Evolutionary conservation across 2,329 filamentous ascomycete species (phyloP), one percentile per base, ranked within the genome.

Genomic region (Alternaria alternata): DNA sequence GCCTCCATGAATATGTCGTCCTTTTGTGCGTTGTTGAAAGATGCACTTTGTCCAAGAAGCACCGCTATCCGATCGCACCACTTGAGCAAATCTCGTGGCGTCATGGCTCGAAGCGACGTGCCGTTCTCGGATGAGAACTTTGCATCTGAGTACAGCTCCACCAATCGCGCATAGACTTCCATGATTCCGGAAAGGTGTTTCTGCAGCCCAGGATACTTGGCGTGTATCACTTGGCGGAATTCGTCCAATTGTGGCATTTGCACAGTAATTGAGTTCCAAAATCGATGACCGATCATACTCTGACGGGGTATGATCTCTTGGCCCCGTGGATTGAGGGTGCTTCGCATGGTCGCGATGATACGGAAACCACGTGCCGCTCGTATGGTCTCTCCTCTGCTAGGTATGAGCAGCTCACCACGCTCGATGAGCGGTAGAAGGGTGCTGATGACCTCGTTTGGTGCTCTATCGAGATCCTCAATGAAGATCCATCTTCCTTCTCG

Each of bases 401-500:
- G 92, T 30, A 99, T 93, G 4, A 96, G 84, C 14, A 99, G 86
- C 76, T 97, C 93, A n/a, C 92, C 89, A 61, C 91, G 88, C 79
- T 99, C 95, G 61, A 99, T 94, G 8, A 99, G 85, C 9, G 96
- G 95, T 26, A 99, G 84, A 28, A 99, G 86, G 14, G 94, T 93
- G 75, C 94, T 96, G 77, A 99, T 89, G 48, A 99, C 92, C 78
- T 99, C 95, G 66, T 92, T 94, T 5, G 96, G 95, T 11, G 95
- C 95, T 63, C 94, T 89, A 75, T 99, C 94, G 41, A 99, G 85
- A 78, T 99, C 96, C 78, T 99, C 96, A 60, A 99, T 96, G 66
- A 99, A 84, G 7, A 99, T 91, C 96, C 95, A 99, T 72, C 94
- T 87, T 16, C 95, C 96, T 82, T 99, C 94, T 73, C 87, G 90